Percentiles rank a stretch among this genome's conserved stretches.
These are phyloP conservation scores for Arthroderma sp. DNA, from an alignment of 2,329 filamentous ascomycete genomes.

Conservation along the genomic window DNA sequence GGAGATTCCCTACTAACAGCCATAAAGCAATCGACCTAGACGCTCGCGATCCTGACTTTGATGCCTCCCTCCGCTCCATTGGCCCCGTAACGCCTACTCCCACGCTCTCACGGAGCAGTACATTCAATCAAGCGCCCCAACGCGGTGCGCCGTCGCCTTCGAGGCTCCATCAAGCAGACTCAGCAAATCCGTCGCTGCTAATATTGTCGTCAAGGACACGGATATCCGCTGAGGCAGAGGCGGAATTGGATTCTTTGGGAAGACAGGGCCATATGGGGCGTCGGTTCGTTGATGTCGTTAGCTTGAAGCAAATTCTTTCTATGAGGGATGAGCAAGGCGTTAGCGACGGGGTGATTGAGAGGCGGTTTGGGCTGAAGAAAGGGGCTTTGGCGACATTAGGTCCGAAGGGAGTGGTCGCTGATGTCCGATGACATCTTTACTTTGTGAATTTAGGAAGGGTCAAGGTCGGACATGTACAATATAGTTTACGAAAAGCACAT, in stretches of 20 bases:
- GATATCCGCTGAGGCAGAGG: conserved; percentile 42
- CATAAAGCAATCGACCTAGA: conserved; percentile 45
- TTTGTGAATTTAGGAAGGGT: background rate
- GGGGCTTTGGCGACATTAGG: conserved; percentile 35
- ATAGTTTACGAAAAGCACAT: background rate
- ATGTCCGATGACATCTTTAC: background rate
- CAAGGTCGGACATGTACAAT: background rate
- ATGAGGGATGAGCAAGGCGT: conserved; percentile 36
- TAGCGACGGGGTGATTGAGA: conserved; percentile 32
- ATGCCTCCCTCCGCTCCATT: conserved; percentile 62
- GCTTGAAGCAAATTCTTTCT: conserved; percentile 38
- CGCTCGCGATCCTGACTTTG: conserved; percentile 53
- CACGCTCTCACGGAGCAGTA: conserved; percentile 44
- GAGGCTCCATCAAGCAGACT: conserved; percentile 17
- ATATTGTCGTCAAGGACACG: conserved; percentile 42
- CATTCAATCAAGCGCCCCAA: conserved; percentile 27
- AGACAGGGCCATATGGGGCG: conserved; percentile 30
- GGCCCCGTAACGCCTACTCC: conserved; percentile 48
- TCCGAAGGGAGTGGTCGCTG: conserved; percentile 23
- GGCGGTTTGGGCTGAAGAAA: conserved; percentile 32
- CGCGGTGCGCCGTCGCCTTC: conserved; percentile 20
- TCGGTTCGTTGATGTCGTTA: conserved; percentile 39
- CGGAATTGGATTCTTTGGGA: conserved; percentile 41
- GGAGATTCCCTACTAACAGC: background rate
- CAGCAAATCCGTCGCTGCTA: conserved; percentile 43